Evolutionary conservation across 2,329 filamentous ascomycete genomes (phyloP).

Genomic region (Colletotrichum sp.): DNA sequence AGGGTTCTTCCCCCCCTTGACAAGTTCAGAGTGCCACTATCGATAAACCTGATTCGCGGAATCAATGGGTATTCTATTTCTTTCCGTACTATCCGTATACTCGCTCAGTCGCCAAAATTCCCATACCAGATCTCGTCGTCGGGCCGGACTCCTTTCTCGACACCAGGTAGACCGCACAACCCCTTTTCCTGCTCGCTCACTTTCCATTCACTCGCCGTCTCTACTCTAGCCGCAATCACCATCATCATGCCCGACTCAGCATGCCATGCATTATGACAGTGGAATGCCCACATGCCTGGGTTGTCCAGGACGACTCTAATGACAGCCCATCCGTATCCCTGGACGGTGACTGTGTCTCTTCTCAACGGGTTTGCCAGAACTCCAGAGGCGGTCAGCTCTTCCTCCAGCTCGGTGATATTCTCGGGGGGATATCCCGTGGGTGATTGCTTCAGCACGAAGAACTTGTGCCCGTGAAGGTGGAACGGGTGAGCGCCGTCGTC

Average conservation of each 20-base stretch:
- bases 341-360: slow-evolving; percentile 52
- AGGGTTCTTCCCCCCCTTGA: not conserved
- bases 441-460: slow-evolving; percentile 49
- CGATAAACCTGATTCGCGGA: not conserved
- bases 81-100: not conserved
- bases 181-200: slow-evolving; percentile 25
- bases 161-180: slow-evolving; percentile 34
- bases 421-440: slow-evolving; percentile 38
- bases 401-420: slow-evolving; percentile 24
- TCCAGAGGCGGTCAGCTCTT: slow-evolving; percentile 22
- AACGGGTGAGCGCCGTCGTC: slow-evolving; percentile 41
- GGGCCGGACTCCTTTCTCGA: slow-evolving; percentile 35
- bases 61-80: not conserved
- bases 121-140: slow-evolving; percentile 44
- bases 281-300: slow-evolving; percentile 62
- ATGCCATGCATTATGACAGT: slow-evolving; percentile 66
- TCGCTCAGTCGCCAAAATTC: slow-evolving; percentile 7
- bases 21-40: not conserved
- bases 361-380: slow-evolving; percentile 36
- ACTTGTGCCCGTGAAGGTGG: slow-evolving; percentile 66
- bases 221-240: slow-evolving; percentile 53
- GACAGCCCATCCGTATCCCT: slow-evolving; percentile 60
- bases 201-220: slow-evolving; percentile 28
- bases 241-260: slow-evolving; percentile 63
- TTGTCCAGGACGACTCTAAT: slow-evolving; percentile 62